Base-by-base conservation (phyloP, 805 yeast genomes). In the Zygotorulaspora chibaensis region DNA sequence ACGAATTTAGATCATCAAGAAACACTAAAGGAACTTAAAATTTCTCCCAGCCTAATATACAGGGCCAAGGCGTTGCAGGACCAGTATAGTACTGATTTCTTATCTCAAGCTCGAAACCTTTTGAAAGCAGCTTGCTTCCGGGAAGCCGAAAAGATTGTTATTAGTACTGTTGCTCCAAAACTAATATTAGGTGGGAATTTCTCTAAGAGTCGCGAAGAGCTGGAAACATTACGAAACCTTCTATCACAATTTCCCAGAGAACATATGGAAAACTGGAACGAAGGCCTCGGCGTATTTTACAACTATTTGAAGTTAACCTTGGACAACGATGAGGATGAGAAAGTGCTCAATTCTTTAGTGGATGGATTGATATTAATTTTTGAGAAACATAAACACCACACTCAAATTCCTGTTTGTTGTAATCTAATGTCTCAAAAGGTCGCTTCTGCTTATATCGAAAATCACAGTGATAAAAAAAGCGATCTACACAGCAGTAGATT, bases 81-180 rank as follows among this genome's bases (percentile, higher is more conserved):
- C 48, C 73, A 75, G 40, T 68, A 71, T 35, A 47, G 57, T 8
- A 79, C 76, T 2, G 75, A 84, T 40, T 75, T 70, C 53, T 71
- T 81, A 66, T 69, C 74, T 12, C 88, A 87, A 54, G 80, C 82
- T 1, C 69, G 73, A 38, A 77, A 82, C 25, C 73, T 84, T 38
- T 65, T 87, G 1, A 72, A 70, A 10, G 96, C 96, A 0, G 71
- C 69, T 9, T 62, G 75, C 40, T 77, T 77, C 69, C 70, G 65
- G 0, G 80, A 77, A 33, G 96, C 96, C 0, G 93, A 87, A 56
- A 59, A 66, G 2, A 66, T 79, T 1, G 65, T 87, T 3, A 55
- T 81, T 8, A 58, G 68, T 1, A 61, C 71, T 2, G 83, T 88
- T 26, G 98, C 91, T 0, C 98, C 98, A 8, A 62, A 65, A 11